Evolutionary conservation across 129 eudicot genomes (phyloP).

Genomic region (Mikania micrantha): DNA sequence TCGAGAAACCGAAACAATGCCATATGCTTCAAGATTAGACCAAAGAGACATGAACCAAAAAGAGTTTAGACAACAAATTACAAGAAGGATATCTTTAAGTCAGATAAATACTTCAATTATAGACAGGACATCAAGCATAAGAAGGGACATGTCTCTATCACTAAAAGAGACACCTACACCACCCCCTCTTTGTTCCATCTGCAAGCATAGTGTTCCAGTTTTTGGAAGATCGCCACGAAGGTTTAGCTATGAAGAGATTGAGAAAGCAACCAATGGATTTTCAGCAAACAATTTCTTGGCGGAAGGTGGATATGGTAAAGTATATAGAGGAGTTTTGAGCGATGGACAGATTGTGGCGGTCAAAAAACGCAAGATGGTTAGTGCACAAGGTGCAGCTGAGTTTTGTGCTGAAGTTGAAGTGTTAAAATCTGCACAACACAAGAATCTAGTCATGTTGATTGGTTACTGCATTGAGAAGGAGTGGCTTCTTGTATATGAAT

Average conservation of each 20-base stretch:
- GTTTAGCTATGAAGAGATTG: constrained; percentile 38
- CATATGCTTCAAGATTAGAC: constrained; percentile 8
- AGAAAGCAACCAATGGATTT: constrained; percentile 41
- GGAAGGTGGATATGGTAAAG: constrained; percentile 43
- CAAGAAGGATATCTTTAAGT: constrained; percentile 22
- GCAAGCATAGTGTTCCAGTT: constrained; percentile 34
- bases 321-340: constrained; percentile 42
- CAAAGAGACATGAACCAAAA: constrained; percentile 16
- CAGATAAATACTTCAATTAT: constrained; percentile 12
- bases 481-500: constrained; percentile 49
- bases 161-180: constrained; percentile 37
- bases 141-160: constrained; percentile 39
- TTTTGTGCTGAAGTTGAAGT: constrained; percentile 50
- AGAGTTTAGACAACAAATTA: neutral
- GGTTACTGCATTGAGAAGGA: constrained; percentile 44
- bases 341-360: constrained; percentile 50
- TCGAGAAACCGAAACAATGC: neutral
- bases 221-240: constrained; percentile 40
- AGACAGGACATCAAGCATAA: constrained; percentile 39
- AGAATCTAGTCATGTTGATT: constrained; percentile 38
- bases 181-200: constrained; percentile 42
- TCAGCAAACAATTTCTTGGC: constrained; percentile 35
- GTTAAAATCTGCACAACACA: constrained; percentile 48
- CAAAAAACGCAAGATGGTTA: constrained; percentile 29
- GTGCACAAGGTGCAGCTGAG: constrained; percentile 48